Evolutionary conservation across 208 protist species (phyloP).

Genomic region (Leishmania braziliensis): DNA sequence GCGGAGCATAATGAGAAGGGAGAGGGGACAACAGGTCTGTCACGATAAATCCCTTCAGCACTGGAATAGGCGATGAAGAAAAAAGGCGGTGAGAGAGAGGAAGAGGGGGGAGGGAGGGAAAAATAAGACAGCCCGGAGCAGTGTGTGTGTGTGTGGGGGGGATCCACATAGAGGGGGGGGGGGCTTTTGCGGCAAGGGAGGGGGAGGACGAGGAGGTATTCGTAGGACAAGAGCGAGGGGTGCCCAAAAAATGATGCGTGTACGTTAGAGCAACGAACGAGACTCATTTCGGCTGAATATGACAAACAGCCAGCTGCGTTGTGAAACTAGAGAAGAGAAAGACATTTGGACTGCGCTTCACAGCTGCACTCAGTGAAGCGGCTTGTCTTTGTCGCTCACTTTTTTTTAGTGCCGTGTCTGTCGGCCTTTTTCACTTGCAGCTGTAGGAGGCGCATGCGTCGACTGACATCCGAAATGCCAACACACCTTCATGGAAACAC

Average conservation of each 20-base stretch:
- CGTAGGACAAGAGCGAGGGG: not conserved
- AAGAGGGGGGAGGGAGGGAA: conserved; percentile 5
- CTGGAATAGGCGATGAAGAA: not conserved
- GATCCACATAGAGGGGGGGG: not conserved
- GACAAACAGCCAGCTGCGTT: not conserved
- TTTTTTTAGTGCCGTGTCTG: not conserved
- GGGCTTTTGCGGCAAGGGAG: no score
- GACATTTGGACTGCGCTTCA: not conserved
- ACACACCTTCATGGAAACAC: not conserved
- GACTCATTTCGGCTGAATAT: not conserved
- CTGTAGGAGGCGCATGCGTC: not conserved
- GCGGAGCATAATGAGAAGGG: conserved; percentile 3
- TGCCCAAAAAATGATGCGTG: not conserved
- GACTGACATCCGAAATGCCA: not conserved
- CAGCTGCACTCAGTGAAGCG: no score
- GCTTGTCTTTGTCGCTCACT: not conserved
- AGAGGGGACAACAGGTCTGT: not conserved
- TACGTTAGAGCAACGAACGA: not conserved
- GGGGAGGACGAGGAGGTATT: not conserved
- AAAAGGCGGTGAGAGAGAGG: not conserved
- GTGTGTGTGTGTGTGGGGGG: not conserved
- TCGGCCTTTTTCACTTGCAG: not conserved
- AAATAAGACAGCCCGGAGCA: not conserved
- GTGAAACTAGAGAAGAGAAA: not conserved
- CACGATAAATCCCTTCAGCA: not conserved